Percentiles rank a stretch among this genome's conserved stretches.
Evolutionary conservation across 345 rosid species (phyloP).

Genomic region (Geranium rotundifolium): DNA sequence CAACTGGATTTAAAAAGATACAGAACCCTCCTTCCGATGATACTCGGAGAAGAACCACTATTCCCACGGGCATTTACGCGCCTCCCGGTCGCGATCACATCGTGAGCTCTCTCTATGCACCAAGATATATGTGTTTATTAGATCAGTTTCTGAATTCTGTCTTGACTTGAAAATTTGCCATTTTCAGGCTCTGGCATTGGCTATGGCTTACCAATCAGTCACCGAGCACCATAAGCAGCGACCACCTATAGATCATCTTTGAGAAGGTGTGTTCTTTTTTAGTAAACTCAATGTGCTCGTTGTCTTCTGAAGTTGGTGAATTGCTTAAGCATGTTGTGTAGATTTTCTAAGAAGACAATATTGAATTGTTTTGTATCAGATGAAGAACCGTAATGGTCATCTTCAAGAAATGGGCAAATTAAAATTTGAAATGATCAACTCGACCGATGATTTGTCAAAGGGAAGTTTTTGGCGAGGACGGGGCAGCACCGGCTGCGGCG

Average conservation of each 20-base stretch:
- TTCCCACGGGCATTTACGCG: conserved; percentile 70
- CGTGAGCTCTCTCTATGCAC: conserved; percentile 28
- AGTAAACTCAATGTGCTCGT: too few species aligned
- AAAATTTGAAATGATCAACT: too few species aligned
- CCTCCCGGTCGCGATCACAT: conserved; percentile 71
- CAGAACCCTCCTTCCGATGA: conserved; percentile 39
- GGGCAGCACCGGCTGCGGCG: too few species aligned
- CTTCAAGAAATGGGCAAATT: too few species aligned
- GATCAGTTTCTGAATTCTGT: not conserved
- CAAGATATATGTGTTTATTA: not conserved
- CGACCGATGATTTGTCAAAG: too few species aligned
- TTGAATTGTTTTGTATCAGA: too few species aligned
- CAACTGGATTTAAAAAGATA: conserved; percentile 47
- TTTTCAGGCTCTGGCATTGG: conserved; percentile 71
- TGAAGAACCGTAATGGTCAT: too few species aligned
- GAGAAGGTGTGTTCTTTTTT: too few species aligned
- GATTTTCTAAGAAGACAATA: too few species aligned
- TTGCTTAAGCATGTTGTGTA: too few species aligned
- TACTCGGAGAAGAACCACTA: conserved; percentile 44
- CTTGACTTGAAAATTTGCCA: not conserved
- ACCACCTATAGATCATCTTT: conserved; percentile 37
- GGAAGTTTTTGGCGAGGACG: too few species aligned
- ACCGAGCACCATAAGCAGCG: conserved; percentile 64
- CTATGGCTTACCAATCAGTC: conserved; percentile 73
- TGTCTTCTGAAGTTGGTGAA: too few species aligned